Evolutionary conservation across 2,329 filamentous ascomycete genomes (phyloP).

Genomic region (Myriosclerotinia curreyana): DNA sequence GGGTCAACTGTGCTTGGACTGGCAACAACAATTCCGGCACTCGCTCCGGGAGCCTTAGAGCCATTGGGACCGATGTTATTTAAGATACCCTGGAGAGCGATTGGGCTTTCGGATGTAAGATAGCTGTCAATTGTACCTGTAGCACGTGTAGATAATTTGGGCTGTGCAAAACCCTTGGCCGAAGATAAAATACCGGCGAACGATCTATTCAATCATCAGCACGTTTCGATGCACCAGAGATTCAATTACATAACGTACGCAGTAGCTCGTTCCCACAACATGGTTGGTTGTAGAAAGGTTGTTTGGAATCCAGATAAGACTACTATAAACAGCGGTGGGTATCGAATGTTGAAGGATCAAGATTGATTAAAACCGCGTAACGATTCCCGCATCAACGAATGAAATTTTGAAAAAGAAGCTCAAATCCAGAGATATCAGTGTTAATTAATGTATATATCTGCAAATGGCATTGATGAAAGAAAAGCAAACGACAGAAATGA

Average conservation of each 20-base stretch:
- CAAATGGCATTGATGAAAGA: not conserved
- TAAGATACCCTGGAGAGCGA: constrained; percentile 51
- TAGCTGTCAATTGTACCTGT: constrained; percentile 7
- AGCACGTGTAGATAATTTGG: constrained; percentile 2
- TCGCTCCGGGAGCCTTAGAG: constrained; percentile 47
- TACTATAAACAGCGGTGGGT: not conserved
- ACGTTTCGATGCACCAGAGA: not conserved
- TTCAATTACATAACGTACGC: not conserved
- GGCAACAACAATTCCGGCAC: constrained; percentile 51
- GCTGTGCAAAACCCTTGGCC: not conserved
- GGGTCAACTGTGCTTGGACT: constrained; percentile 52
- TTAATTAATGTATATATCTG: not conserved
- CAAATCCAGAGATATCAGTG: not conserved
- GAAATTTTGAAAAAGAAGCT: not conserved
- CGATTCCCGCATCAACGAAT: not conserved
- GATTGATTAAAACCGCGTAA: constrained; percentile 3
- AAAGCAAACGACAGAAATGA: not conserved
- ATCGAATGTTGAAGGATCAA: constrained; percentile 1
- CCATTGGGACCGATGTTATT: constrained; percentile 55
- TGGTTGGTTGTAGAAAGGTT: constrained; percentile 13
- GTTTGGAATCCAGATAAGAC: not conserved
- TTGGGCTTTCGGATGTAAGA: constrained; percentile 39
- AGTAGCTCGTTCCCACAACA: constrained; percentile 16
- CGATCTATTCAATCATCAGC: not conserved
- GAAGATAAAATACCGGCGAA: constrained; percentile 4